Percentiles rank a stretch among this genome's conserved stretches.
phyloP scores from a whole-genome alignment of 2,329 filamentous ascomycete species.

The Pezicula rhizophila region DNA sequence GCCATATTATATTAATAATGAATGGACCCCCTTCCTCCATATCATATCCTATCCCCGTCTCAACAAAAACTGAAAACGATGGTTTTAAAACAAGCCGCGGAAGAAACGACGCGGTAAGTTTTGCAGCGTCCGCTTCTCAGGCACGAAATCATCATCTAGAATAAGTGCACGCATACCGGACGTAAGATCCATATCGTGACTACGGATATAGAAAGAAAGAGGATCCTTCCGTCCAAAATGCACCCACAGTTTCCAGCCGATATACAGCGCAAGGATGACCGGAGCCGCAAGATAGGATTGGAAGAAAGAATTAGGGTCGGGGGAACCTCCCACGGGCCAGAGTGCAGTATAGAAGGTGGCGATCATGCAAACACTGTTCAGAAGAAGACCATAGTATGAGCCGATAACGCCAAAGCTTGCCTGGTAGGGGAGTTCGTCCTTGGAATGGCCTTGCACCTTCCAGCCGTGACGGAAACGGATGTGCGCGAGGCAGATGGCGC shows the following conservation, averaged over 20 bases:
- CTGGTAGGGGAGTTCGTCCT: constrained; percentile 37
- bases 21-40: no score
- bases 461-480: constrained; percentile 59
- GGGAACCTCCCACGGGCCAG: constrained; percentile 39
- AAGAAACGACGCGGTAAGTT: constrained; percentile 31
- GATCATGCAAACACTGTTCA: constrained; percentile 61
- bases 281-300: constrained; percentile 46
- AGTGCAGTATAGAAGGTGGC: constrained; percentile 37
- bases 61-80: no score
- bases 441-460: constrained; percentile 47
- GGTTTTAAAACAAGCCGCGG: not conserved
- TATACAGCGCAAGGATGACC: constrained; percentile 47
- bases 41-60: no score
- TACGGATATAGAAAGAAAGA: constrained; percentile 3
- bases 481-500: constrained; percentile 55
- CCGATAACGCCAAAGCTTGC: constrained; percentile 49
- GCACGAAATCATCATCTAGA: constrained; percentile 23
- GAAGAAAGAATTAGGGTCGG: constrained; percentile 50
- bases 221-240: not conserved
- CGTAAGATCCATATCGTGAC: constrained; percentile 16
- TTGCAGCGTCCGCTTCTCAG: constrained; percentile 28
- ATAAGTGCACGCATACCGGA: constrained; percentile 8
- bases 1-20: no score
- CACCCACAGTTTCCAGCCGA: constrained; percentile 41
- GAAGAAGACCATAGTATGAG: constrained; percentile 59